Conservation (phyloP, 495 filamentous ascomycete genomes). For the Penicillium macrosclerotiorum region DNA sequence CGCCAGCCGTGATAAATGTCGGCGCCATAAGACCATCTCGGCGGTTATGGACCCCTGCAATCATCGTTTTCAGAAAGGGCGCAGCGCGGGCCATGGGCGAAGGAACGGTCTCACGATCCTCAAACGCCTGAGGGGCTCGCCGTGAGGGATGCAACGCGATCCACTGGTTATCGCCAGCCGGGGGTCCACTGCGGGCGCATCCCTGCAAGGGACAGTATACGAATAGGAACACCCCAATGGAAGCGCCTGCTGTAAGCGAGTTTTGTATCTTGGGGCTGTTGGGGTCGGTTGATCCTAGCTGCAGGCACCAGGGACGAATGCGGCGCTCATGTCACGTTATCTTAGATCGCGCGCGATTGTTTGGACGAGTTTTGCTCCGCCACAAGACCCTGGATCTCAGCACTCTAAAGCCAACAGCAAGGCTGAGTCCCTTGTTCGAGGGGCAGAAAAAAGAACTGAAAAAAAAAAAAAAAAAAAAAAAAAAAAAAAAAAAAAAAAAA, state of each 20-base stretch:
- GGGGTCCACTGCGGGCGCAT: constrained; percentile 17
- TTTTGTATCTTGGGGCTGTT: too few species aligned
- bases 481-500: too few species aligned
- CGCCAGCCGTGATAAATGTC: constrained; percentile 25
- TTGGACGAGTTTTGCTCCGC: too few species aligned
- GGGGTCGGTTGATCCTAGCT: too few species aligned
- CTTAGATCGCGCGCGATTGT: too few species aligned
- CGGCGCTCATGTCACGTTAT: too few species aligned
- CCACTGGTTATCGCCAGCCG: constrained; percentile 10
- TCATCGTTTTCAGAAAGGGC: constrained; percentile 24
- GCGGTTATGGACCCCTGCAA: constrained; percentile 19
- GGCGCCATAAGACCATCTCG: constrained; percentile 24
- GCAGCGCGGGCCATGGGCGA: constrained; percentile 25
- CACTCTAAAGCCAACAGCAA: too few species aligned
- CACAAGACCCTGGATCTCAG: too few species aligned
- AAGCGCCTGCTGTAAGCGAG: too few species aligned
- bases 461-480: too few species aligned
- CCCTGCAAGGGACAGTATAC: constrained; percentile 27
- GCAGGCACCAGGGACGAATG: neutral
- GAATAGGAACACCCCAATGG: constrained; percentile 3
- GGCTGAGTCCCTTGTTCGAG: too few species aligned
- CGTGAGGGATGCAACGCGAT: constrained; percentile 22
- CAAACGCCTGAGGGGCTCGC: constrained; percentile 18
- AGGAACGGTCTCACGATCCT: constrained; percentile 13
- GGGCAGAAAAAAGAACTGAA: too few species aligned